A percentile compares a stretch with the other conserved stretches of the same genome.
These are phyloP conservation scores for Arthrobotrys musiformis DNA, from an alignment of 2,329 filamentous ascomycete genomes.

Conservation along the genomic window DNA sequence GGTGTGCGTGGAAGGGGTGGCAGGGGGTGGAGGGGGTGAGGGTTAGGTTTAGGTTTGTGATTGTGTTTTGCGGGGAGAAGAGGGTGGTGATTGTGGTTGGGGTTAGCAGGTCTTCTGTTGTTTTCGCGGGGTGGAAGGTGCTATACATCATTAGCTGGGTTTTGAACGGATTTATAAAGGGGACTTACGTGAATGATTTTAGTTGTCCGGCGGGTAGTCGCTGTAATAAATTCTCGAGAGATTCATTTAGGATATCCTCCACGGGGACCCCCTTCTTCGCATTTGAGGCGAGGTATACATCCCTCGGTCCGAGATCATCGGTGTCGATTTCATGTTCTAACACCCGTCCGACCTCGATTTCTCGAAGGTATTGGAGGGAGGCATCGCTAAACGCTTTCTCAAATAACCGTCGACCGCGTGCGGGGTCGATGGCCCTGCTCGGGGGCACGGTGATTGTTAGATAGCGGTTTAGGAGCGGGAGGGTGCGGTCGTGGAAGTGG, in stretches of 20 bases:
- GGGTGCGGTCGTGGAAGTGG: no score
- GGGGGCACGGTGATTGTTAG: constrained; percentile 11
- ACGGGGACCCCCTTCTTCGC: not conserved
- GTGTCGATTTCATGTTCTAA: not conserved
- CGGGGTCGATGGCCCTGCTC: not conserved
- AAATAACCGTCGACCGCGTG: constrained; percentile 1
- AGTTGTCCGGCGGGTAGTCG: no score
- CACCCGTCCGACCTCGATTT: not conserved
- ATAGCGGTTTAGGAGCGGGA: no score
- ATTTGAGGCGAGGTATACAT: constrained; percentile 1
- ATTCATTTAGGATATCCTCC: not conserved
- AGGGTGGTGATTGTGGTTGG: no score
- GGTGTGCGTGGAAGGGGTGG: not conserved
- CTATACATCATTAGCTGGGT: no score
- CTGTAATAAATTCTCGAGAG: no score
- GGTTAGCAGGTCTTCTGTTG: no score
- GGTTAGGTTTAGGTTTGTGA: constrained; percentile 6
- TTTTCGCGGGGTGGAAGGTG: no score
- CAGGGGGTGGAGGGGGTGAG: not conserved
- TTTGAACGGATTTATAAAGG: no score
- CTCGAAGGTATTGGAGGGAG: not conserved
- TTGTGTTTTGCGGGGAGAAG: constrained; percentile 2
- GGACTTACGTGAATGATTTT: no score
- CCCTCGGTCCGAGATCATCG: not conserved
- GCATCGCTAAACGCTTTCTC: not conserved